These are phyloP conservation scores for Claviceps sorghi DNA, from an alignment of 2,329 filamentous ascomycete species.

Conservation along the genomic window DNA sequence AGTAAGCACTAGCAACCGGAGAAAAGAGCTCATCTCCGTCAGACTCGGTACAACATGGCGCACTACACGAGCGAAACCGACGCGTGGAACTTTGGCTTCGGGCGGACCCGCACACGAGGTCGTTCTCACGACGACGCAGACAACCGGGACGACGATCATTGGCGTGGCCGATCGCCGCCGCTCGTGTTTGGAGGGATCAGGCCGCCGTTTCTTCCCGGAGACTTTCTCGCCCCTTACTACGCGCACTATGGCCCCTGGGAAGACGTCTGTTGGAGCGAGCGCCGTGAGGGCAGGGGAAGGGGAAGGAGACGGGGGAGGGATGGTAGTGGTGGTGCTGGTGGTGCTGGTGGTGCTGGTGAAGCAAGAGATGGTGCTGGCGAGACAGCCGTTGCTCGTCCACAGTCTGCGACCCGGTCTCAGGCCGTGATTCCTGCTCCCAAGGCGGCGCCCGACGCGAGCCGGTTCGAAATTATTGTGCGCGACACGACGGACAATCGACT, in stretches of 20 bases:
- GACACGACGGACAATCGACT: conserved; percentile 1
- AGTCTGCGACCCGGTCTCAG: neutral
- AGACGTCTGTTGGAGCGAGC: neutral
- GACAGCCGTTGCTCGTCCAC: neutral
- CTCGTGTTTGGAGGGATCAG: neutral
- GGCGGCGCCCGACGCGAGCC: neutral
- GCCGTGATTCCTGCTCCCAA: neutral
- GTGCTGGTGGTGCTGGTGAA: neutral
- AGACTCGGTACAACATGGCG: neutral
- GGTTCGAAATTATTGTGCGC: neutral
- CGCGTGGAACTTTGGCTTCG: neutral
- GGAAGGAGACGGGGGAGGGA: neutral
- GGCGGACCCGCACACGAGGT: neutral
- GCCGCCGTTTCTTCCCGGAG: neutral
- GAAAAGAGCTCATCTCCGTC: neutral
- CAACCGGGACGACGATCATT: neutral
- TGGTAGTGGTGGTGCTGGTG: neutral
- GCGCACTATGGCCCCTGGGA: neutral
- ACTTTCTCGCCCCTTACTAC: neutral
- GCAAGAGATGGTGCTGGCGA: too few species aligned
- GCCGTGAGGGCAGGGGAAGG: neutral
- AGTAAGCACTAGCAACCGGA: too few species aligned
- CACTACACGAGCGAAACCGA: neutral
- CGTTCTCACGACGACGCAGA: neutral
- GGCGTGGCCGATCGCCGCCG: neutral